These are phyloP conservation scores for Aspergillus alliaceus DNA, from an alignment of 2,329 filamentous ascomycete genomes.

Conservation along the genomic window DNA sequence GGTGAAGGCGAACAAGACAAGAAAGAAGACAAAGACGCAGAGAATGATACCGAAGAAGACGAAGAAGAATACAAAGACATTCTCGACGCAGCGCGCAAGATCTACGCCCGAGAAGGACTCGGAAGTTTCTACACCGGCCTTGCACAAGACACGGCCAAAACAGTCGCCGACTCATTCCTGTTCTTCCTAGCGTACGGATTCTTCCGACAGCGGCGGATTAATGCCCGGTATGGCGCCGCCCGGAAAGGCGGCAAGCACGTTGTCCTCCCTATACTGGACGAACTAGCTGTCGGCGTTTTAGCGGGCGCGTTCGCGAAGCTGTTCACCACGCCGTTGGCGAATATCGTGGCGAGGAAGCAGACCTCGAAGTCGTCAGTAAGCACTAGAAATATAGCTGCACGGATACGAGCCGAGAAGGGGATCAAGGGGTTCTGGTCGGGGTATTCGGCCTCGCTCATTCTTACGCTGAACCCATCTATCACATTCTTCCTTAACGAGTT, in stretches of 20 bases:
- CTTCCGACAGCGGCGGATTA: conserved; percentile 47
- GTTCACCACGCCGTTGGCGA: conserved; percentile 77
- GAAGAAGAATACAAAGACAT: conserved; percentile 63
- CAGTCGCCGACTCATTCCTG: conserved; percentile 73
- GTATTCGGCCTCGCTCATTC: conserved; percentile 75
- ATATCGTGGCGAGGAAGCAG: conserved; percentile 80
- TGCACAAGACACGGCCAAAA: conserved; percentile 64
- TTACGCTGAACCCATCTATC: conserved; percentile 82
- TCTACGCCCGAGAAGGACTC: conserved; percentile 71
- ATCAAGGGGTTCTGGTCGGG: conserved; percentile 80
- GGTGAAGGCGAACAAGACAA: conserved; percentile 55
- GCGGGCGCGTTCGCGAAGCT: conserved; percentile 74
- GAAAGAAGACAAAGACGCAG: conserved; percentile 53
- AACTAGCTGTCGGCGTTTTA: conserved; percentile 67
- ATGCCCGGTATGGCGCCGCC: conserved; percentile 29
- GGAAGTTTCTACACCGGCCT: conserved; percentile 71
- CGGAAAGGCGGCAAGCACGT: conserved; percentile 26
- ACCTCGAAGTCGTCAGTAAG: conserved; percentile 50
- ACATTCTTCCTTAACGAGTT: conserved; percentile 81
- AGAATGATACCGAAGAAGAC: conserved; percentile 30
- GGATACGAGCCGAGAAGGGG: conserved; percentile 70
- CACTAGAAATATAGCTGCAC: conserved; percentile 59
- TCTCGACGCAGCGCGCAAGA: conserved; percentile 68
- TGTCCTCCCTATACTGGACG: conserved; percentile 63
- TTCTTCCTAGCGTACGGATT: conserved; percentile 82